Evolutionary conservation across 495 filamentous ascomycete species (phyloP), one percentile per base, ranked within the genome.

Genomic region (Astrocystis sublimbata): DNA sequence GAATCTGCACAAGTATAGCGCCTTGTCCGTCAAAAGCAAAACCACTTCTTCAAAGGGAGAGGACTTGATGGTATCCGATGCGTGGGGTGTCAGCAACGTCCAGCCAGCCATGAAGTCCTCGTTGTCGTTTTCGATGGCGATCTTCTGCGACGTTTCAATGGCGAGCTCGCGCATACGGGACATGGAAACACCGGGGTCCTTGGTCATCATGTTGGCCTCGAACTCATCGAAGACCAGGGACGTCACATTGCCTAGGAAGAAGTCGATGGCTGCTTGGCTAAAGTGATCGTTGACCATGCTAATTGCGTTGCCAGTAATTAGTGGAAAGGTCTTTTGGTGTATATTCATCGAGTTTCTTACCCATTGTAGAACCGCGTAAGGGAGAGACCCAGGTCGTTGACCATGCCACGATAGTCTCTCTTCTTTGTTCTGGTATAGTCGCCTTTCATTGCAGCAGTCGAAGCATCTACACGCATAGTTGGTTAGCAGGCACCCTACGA

Each of bases 251-350:
- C 94, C 94, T 0, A 97, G 83, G n/a, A 96, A 81, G 67, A 91
- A 97, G 73, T 98, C 94, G 65, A 97, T 96, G 43, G 89, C 89
- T 0, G 92, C 89, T 72, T 98, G 94, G 9, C 92, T 90, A 73
- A 97, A 97, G 72, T 92, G 96, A 73, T 98, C 94, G 67, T 93
- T 93, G 65, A 98, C 90, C 67, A 97, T 92, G 65, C 96, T 97
- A 72, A 6, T 41, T 47, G 83, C 81, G 67, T 81, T 76, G 52
- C 68, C 61, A 70, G 64, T 59, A 52, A 47, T 42, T 12, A 43
- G 36, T 58, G 26, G 52, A 17, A 6, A 19, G 35, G n/a, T n/a
- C n/a, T n/a, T n/a, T 45, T 4, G 12, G 38, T 2, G 21, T 23
- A 31, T 24, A 23, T 4, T 24, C 4, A 40, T 21, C 5, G 28